These are phyloP conservation scores for Candida coquimbonensis DNA, from an alignment of 805 yeast species.

Conservation along the genomic window DNA sequence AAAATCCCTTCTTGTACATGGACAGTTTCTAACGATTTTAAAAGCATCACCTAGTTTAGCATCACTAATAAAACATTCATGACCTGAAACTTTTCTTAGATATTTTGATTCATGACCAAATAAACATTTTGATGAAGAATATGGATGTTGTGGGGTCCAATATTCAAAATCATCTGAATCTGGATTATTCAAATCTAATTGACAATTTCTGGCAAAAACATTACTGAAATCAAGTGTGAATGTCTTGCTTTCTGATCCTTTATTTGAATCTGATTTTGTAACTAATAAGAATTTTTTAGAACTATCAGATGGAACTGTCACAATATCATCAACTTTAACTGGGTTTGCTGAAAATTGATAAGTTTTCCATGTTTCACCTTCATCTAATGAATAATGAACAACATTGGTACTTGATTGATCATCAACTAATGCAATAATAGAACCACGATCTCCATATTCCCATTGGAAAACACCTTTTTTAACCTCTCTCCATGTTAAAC, in stretches of 20 bases:
- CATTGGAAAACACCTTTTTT: slow-evolving; percentile 72
- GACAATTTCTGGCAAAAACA: slow-evolving; percentile 48
- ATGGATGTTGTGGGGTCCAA: slow-evolving; percentile 56
- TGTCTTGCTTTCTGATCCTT: slow-evolving; percentile 39
- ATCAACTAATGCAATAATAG: slow-evolving; percentile 67
- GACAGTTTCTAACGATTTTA: slow-evolving; percentile 56
- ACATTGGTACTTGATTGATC: slow-evolving; percentile 49
- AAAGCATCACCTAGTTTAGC: slow-evolving; percentile 52
- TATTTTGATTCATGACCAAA: slow-evolving; percentile 70
- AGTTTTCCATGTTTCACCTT: slow-evolving; percentile 71
- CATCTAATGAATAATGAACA: slow-evolving; percentile 64
- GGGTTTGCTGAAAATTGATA: slow-evolving; percentile 52
- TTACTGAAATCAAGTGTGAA: slow-evolving; percentile 51
- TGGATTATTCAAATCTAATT: slow-evolving; percentile 35
- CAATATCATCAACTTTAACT: slow-evolving; percentile 60
- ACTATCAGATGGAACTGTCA: slow-evolving; percentile 87
- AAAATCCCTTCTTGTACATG: slow-evolving; percentile 79
- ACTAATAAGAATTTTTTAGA: slow-evolving; percentile 69
- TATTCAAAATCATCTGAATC: slow-evolving; percentile 53
- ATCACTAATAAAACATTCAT: slow-evolving; percentile 56
- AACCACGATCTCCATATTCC: slow-evolving; percentile 96
- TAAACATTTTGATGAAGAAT: slow-evolving; percentile 43
- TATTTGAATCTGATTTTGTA: slow-evolving; percentile 36
- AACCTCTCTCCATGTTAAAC: slow-evolving; percentile 79
- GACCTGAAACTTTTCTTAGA: slow-evolving; percentile 46